These are phyloP conservation scores for Solanum pinnatisectum DNA, from an alignment of 257 asterid species.

Conservation along the genomic window DNA sequence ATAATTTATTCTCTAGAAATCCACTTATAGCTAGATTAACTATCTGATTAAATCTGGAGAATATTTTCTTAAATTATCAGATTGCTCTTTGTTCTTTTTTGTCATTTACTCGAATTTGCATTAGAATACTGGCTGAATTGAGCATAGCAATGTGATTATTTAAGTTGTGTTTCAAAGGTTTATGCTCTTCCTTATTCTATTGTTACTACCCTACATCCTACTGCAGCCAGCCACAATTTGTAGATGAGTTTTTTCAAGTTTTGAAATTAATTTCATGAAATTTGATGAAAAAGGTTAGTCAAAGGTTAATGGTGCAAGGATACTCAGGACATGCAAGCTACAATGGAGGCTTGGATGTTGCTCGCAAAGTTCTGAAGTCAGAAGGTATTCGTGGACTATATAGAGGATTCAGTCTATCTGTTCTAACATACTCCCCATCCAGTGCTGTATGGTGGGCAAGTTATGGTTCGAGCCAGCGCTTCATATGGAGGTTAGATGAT, in stretches of 20 bases:
- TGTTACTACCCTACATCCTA: neutral
- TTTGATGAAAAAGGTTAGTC: conserved; percentile 69
- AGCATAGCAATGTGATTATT: neutral
- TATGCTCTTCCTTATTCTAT: neutral
- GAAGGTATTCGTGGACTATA: conserved; percentile 92
- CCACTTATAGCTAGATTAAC: neutral
- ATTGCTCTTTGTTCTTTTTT: neutral
- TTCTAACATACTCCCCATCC: conserved; percentile 85
- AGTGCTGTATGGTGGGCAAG: conserved; percentile 99
- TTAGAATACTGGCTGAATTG: neutral
- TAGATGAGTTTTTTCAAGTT: neutral
- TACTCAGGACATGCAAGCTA: conserved; percentile 71
- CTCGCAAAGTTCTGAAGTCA: conserved; percentile 64
- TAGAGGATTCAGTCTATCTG: conserved; percentile 94
- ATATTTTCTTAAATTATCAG: neutral
- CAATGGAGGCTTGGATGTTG: conserved; percentile 86
- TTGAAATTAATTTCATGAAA: conserved; percentile 1
- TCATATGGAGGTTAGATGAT: conserved; percentile 66
- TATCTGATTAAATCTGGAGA: neutral
- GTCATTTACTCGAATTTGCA: neutral
- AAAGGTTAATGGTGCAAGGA: conserved; percentile 84
- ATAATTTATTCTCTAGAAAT: neutral
- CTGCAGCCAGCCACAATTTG: neutral
- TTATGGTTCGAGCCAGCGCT: conserved; percentile 96
- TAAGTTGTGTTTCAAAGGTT: neutral